A percentile compares a stretch with the other conserved stretches of the same genome.
Conservation (phyloP, 768 basidiomycete genomes). For the Fistulinella prunicolor region DNA sequence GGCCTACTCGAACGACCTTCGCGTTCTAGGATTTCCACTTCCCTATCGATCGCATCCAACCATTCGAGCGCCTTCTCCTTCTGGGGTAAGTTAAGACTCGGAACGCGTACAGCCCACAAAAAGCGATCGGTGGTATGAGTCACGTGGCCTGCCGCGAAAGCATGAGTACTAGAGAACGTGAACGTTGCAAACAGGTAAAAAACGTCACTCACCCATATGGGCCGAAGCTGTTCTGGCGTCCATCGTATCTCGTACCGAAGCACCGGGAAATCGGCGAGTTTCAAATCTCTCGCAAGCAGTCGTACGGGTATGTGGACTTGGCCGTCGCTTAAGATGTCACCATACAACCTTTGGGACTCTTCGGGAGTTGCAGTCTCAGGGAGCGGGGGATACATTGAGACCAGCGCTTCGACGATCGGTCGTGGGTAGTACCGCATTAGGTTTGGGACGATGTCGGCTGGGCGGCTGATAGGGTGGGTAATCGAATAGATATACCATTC, state of each 20-base stretch:
- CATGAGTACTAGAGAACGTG: too few relatives aligned
- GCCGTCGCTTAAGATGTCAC: slow-evolving; percentile 55
- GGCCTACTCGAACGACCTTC: slow-evolving; percentile 27
- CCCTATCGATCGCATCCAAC: slow-evolving; percentile 49
- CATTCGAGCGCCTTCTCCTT: slow-evolving; percentile 50
- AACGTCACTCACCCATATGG: slow-evolving; percentile 43
- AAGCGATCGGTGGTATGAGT: slow-evolving; percentile 65
- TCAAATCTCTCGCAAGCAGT: slow-evolving; percentile 60
- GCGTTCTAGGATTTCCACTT: slow-evolving; percentile 39
- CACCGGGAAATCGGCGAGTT: slow-evolving; percentile 52
- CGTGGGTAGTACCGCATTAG: slow-evolving; percentile 58
- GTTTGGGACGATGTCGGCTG: slow-evolving; percentile 53
- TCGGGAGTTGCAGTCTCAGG: slow-evolving; percentile 40
- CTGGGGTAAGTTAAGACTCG: slow-evolving; percentile 47
- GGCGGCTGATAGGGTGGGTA: slow-evolving; percentile 52
- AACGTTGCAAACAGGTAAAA: neutral
- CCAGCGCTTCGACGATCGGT: slow-evolving; percentile 44
- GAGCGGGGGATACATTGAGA: slow-evolving; percentile 43
- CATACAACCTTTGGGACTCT: slow-evolving; percentile 48
- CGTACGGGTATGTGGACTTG: slow-evolving; percentile 70
- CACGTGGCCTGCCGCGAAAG: slow-evolving; percentile 50
- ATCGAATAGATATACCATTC: slow-evolving; percentile 79
- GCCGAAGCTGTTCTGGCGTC: slow-evolving; percentile 58
- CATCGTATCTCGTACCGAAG: slow-evolving; percentile 67
- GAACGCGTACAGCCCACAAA: slow-evolving; percentile 60